Conservation (phyloP, 257 asterid species). For the Eustoma russellianum region DNA sequence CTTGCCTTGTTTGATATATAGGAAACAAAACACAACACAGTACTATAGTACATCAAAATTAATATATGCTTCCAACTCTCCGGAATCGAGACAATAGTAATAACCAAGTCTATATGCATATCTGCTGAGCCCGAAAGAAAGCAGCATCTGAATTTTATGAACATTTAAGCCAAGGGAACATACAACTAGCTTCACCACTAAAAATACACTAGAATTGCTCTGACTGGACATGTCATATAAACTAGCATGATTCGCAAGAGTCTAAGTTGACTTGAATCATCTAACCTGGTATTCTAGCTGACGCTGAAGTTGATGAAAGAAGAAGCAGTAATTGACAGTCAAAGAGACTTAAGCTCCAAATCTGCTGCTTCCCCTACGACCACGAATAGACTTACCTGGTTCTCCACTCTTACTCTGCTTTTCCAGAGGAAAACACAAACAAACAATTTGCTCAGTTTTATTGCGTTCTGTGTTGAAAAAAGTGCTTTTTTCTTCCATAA, state of each 20-base stretch:
- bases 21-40: too few species aligned
- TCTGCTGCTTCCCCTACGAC: constrained; percentile 62
- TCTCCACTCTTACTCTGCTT: constrained; percentile 42
- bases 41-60: too few species aligned
- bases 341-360: constrained; percentile 19
- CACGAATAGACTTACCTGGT: constrained; percentile 34
- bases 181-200: too few species aligned
- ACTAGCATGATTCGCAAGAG: background rate
- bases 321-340: background rate
- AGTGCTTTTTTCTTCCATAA: background rate
- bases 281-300: background rate
- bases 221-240: background rate
- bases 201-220: constrained; percentile 6
- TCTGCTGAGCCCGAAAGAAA: too few species aligned
- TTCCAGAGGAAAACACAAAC: constrained; percentile 5
- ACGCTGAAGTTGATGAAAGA: background rate
- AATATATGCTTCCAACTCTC: too few species aligned
- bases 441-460: background rate
- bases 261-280: background rate
- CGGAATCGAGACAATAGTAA: too few species aligned
- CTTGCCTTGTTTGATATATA: too few species aligned
- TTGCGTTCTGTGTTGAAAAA: background rate
- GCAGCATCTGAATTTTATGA: too few species aligned
- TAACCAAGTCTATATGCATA: too few species aligned
- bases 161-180: too few species aligned